Percentiles rank a stretch among this genome's conserved stretches.
Evolutionary conservation across 257 asterid species (phyloP).

Genomic region (Nicotiana benthamiana): DNA sequence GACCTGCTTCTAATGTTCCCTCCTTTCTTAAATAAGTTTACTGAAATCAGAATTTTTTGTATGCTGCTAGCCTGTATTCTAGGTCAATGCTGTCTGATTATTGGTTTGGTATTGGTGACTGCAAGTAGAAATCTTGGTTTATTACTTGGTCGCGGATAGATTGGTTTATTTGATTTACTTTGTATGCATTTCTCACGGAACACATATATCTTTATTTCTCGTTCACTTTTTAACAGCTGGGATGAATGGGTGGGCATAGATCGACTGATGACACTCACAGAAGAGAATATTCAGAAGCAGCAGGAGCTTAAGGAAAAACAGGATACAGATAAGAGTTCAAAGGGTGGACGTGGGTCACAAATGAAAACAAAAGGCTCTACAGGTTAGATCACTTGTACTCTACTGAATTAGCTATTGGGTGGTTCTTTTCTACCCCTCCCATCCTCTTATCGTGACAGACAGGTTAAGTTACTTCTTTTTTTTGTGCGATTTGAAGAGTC

Average conservation of each 20-base stretch:
- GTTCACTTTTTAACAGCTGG: constrained; percentile 44
- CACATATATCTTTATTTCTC: not conserved
- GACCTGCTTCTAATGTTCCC: not conserved
- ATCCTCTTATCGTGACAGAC: not conserved
- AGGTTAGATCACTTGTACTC: constrained; percentile 31
- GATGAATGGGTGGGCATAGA: constrained; percentile 72
- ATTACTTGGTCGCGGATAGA: not conserved
- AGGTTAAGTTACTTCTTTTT: not conserved
- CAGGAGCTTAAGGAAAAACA: constrained; percentile 36
- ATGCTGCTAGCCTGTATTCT: not conserved
- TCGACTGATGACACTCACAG: constrained; percentile 46
- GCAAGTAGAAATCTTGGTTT: not conserved
- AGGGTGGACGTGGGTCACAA: constrained; percentile 30
- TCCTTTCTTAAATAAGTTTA: not conserved
- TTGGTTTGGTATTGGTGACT: not conserved
- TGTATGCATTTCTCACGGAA: not conserved
- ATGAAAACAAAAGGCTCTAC: constrained; percentile 31
- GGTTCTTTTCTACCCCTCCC: not conserved
- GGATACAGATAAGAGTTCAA: constrained; percentile 31
- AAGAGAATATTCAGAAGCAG: constrained; percentile 48
- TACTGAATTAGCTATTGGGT: not conserved
- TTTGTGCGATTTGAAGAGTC: not conserved
- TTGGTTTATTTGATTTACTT: not conserved
- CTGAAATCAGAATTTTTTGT: not conserved
- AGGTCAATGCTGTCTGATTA: not conserved